A percentile compares a stretch with the other conserved stretches of the same genome.
Conservation (phyloP, 805 yeast species). For the Kockiozyma suomiensis region DNA sequence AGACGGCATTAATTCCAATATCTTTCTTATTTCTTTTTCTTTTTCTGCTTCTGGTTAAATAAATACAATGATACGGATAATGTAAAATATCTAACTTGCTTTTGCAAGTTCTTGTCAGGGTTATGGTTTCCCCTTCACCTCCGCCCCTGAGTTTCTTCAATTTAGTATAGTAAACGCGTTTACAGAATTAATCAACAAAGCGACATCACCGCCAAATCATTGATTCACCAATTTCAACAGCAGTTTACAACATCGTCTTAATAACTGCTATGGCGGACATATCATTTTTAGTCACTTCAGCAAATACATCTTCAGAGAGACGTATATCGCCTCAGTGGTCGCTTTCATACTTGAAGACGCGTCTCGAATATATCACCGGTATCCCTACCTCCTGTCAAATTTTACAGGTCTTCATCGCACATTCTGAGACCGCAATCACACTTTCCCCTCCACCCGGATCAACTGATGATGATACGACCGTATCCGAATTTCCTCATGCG, state of each 20-base stretch:
- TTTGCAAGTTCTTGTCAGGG: not conserved
- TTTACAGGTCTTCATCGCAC: constrained; percentile 21
- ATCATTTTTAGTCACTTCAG: constrained; percentile 62
- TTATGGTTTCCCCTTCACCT: not conserved
- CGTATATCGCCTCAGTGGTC: constrained; percentile 66
- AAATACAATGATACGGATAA: too few species aligned
- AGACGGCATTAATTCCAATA: not conserved
- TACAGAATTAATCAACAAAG: too few species aligned
- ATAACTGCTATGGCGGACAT: constrained; percentile 46
- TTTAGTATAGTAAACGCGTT: not conserved
- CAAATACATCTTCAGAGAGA: constrained; percentile 68
- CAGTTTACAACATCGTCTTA: too few species aligned
- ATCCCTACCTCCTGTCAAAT: constrained; percentile 61
- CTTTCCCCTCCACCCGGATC: constrained; percentile 13
- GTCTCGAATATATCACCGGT: constrained; percentile 74
- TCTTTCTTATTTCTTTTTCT: not conserved
- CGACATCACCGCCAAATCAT: not conserved
- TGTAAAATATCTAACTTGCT: too few species aligned
- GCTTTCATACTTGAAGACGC: constrained; percentile 52
- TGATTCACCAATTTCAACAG: not conserved
- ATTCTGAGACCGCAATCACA: constrained; percentile 14
- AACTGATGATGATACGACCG: constrained; percentile 11
- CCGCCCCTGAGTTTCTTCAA: not conserved
- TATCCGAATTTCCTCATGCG: constrained; percentile 10
- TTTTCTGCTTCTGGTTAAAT: too few species aligned